A percentile compares a stretch with the other conserved stretches of the same genome.
Evolutionary conservation across 306 rosid genomes (phyloP).

Genomic region (Crotalaria pallida): DNA sequence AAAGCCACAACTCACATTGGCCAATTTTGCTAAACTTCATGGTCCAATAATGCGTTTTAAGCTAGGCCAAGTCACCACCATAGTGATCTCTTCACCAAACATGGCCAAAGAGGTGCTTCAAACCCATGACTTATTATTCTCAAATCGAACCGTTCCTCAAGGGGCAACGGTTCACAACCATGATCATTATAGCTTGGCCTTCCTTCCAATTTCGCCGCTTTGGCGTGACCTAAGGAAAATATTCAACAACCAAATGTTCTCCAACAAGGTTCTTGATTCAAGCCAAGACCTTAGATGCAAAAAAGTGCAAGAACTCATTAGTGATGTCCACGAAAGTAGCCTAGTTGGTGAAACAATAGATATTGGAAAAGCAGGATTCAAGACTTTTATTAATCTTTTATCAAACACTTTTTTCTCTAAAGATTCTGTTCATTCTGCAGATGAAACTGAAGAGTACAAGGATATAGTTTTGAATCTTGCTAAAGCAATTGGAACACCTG

Average conservation of each 20-base stretch:
- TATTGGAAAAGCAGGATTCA: not conserved
- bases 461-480: not conserved
- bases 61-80: slow-evolving; percentile 12
- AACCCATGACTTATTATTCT: not conserved
- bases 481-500: not conserved
- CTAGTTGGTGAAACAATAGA: not conserved
- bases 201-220: slow-evolving; percentile 9
- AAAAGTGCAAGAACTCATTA: not conserved
- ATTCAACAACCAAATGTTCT: not conserved
- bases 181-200: not conserved
- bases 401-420: not conserved
- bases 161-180: not conserved
- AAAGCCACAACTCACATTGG: slow-evolving; percentile 30
- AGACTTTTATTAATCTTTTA: not conserved
- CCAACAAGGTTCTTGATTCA: not conserved
- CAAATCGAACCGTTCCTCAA: not conserved
- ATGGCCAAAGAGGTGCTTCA: slow-evolving; percentile 12
- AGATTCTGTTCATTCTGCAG: not conserved
- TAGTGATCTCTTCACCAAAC: slow-evolving; percentile 3
- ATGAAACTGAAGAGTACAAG: not conserved
- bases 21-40: not conserved
- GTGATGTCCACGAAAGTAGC: not conserved
- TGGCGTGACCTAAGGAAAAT: slow-evolving; percentile 11
- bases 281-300: not conserved
- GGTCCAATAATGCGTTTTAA: slow-evolving; percentile 21